Evolutionary conservation across 306 rosid species (phyloP), one percentile per base, ranked within the genome.

Genomic region (Cucurbita argyrosperma): DNA sequence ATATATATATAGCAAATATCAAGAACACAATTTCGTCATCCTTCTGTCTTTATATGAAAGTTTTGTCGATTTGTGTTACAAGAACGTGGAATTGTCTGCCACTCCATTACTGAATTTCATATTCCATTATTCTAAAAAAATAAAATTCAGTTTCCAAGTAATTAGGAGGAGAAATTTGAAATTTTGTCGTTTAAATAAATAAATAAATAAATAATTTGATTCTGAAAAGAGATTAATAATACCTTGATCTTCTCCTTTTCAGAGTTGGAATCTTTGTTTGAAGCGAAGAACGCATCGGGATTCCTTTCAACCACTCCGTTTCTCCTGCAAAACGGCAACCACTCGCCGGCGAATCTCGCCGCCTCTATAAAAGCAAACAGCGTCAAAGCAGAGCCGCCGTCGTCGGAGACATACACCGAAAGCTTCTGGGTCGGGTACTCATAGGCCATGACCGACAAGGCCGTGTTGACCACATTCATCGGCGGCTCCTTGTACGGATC

Each of bases 401-500:
- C 89, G 69, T 86, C 89, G 3, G 89, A 86, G 9, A 86, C 81
- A 21, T 81, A 83, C 3, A 86, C 79, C 3, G 89, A 86, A 0
- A 83, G 10, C 82, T 83, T 86, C 23, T 37, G 79, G 1, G 78
- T 14, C 55, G 85, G 85, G 26, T 83, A 86, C 13, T 85, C 89
- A 43, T 74, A 83, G 4, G 84, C 82, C 89, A 85, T 74, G 12
- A 72, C 89, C 4, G 89, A 85, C 30, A 85, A 57, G 8, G 84
- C 89, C 0, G 87, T 77, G 77, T 81, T 85, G 9, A 81, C 84
- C 13, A 80, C 79, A 54, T 45, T 58, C 76, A 81, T 69, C 5
- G 89, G 89, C 11, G 89, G 87, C 79, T 85, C 89, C 69, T 83
- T 85, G 76, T 49, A 71, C 1, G 87, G 89, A 70, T 85, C 89